Conservation (phyloP, 1,284 basidiomycete genomes). For the Tilletia setariae region DNA sequence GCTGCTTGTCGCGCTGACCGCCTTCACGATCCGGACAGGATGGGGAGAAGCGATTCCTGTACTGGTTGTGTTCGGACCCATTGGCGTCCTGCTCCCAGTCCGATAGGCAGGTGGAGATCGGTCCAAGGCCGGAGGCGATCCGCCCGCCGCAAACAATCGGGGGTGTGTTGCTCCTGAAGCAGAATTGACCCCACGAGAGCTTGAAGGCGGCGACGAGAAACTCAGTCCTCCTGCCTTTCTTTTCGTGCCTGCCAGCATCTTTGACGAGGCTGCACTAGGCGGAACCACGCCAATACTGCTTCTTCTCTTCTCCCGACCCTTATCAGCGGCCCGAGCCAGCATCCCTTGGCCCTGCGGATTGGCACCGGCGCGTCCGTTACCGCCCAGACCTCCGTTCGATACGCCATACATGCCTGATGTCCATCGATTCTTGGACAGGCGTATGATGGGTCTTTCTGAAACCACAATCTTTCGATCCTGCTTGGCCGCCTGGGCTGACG, state of each 20-base stretch:
- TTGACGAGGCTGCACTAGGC: not conserved
- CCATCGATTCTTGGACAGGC: not conserved
- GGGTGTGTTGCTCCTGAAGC: too few species aligned
- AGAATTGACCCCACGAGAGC: too few species aligned
- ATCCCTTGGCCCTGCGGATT: conserved; percentile 9
- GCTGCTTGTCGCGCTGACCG: not conserved
- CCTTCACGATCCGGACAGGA: not conserved
- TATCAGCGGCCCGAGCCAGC: not conserved
- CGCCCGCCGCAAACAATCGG: too few species aligned
- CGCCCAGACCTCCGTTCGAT: conserved; percentile 5
- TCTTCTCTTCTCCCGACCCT: not conserved
- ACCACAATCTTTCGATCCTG: conserved; percentile 40
- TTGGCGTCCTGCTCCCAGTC: too few species aligned
- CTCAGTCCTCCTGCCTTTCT: not conserved
- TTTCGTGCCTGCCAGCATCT: not conserved
- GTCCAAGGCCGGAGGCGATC: too few species aligned
- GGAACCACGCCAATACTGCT: too few species aligned
- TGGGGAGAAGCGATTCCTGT: too few species aligned
- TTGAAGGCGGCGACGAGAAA: too few species aligned
- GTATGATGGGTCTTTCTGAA: conserved; percentile 22
- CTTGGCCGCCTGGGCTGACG: conserved; percentile 39
- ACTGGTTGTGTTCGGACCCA: too few species aligned
- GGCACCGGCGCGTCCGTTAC: not conserved
- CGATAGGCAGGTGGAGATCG: too few species aligned
- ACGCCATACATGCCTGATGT: conserved; percentile 3